phyloP scores from a whole-genome alignment of 306 rosid genomes.

The Herpetospermum pedunculosum region DNA sequence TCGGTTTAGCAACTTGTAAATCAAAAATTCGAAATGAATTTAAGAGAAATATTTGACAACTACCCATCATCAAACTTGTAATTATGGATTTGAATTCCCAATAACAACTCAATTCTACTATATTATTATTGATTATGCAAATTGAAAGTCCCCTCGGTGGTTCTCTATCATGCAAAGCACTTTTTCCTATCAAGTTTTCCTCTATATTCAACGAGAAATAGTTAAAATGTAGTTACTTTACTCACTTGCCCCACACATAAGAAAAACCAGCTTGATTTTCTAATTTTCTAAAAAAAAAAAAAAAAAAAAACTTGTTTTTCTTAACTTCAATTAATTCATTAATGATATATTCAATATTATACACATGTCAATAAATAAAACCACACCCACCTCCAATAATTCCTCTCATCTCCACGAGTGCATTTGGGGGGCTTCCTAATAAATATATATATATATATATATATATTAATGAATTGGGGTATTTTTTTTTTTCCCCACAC shows the following conservation, averaged over 20 bases:
- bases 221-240: background rate
- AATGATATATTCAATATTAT: background rate
- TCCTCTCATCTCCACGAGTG: background rate
- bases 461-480: background rate
- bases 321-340: no score
- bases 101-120: background rate
- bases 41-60: no score
- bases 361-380: background rate
- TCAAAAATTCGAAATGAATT: no score
- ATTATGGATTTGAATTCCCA: background rate
- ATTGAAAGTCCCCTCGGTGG: background rate
- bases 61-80: background rate
- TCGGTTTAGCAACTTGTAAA: no score
- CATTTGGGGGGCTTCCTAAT: background rate
- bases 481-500: background rate
- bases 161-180: background rate
- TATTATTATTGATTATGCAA: background rate
- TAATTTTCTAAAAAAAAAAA: no score
- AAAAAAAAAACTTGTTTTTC: no score
- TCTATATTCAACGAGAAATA: background rate
- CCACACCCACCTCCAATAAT: background rate
- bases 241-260: background rate
- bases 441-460: background rate
- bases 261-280: background rate
- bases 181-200: background rate